Evolutionary conservation across 768 basidiomycete genomes (phyloP), one percentile per base, ranked within the genome.

Genomic region (Thelephora aurantiotincta): DNA sequence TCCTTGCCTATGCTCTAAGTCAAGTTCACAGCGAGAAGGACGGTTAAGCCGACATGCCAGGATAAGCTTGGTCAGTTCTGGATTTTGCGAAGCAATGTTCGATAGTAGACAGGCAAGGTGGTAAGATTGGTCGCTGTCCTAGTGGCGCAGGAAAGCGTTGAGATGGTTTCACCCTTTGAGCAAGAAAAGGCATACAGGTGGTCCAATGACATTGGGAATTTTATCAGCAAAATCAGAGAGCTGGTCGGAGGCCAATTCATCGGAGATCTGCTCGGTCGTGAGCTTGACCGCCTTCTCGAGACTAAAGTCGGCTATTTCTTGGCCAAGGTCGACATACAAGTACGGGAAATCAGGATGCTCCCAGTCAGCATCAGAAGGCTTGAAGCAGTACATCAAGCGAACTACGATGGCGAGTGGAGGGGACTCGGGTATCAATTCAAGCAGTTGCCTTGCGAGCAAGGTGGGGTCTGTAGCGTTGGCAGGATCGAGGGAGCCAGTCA

Each of bases 361-460:
- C 83, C 83, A 88, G 48, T 88, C 84, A n/a, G 86, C 80, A 51
- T 77, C 74, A 11, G 74, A 66, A 0, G 82, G 82, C 57, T 88
- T 88, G 43, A 89, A 65, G 57, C 83, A 86, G 54, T 87, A 82
- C 73, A 87, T 80, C 19, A 88, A 66, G 22, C 80, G 72, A 35
- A 82, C 71, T 44, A 82, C 70, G 12, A 85, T 71, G 5, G 74
- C 65, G 5, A 88, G 69, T 1, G 78, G 68, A 1, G 83, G 81
- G 0, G 79, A 65, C 37, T 77, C 68, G 9, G 80, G 76, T 14
- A 83, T 74, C 22, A 82, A 63, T 5, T 67, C 55, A 19, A 88
- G 69, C 11, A 90, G 65, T 48, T 77, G 68, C 47, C 70, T 71
- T 1, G 84, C 83, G 19, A 87, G 65, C 22, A 51, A 56, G 6